phyloP scores from a whole-genome alignment of 495 filamentous ascomycete genomes.

The Lindgomyces ingoldianus region DNA sequence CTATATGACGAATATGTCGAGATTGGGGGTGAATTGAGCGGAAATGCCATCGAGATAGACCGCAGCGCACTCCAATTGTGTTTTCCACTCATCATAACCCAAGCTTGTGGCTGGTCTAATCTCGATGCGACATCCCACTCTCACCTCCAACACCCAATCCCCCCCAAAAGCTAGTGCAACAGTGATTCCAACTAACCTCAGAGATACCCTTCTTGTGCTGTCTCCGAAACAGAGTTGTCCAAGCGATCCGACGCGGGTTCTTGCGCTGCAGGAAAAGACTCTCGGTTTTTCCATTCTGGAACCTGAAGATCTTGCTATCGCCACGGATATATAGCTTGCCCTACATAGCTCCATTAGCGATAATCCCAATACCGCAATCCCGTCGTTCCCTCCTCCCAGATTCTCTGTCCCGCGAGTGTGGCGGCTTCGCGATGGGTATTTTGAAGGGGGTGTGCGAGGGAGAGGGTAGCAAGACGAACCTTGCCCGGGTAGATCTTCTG shows the following conservation, averaged over 20 bases:
- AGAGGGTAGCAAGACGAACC: slow-evolving; percentile 60
- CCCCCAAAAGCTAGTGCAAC: neutral
- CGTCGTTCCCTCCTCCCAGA: too few relatives aligned
- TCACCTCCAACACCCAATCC: slow-evolving; percentile 6
- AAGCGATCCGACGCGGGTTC: slow-evolving; percentile 98
- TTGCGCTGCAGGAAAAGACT: slow-evolving; percentile 99
- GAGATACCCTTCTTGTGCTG: slow-evolving; percentile 99
- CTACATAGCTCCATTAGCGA: slow-evolving; percentile 50
- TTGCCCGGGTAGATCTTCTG: slow-evolving; percentile 99
- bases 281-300: slow-evolving; percentile 99
- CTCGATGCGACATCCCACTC: slow-evolving; percentile 4
- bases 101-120: neutral
- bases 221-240: slow-evolving; percentile 96
- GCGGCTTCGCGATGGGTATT: slow-evolving; percentile 1
- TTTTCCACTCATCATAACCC: neutral
- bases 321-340: slow-evolving; percentile 98
- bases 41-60: neutral
- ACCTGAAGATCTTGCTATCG: slow-evolving; percentile 99
- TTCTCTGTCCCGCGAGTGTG: neutral
- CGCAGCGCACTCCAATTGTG: neutral
- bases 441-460: slow-evolving; percentile 3
- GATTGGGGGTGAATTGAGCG: neutral
- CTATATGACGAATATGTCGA: neutral
- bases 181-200: slow-evolving; percentile 71
- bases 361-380: too few relatives aligned